Conservation (phyloP, 768 basidiomycete species). For the Sporobolomyces phaffii region DNA sequence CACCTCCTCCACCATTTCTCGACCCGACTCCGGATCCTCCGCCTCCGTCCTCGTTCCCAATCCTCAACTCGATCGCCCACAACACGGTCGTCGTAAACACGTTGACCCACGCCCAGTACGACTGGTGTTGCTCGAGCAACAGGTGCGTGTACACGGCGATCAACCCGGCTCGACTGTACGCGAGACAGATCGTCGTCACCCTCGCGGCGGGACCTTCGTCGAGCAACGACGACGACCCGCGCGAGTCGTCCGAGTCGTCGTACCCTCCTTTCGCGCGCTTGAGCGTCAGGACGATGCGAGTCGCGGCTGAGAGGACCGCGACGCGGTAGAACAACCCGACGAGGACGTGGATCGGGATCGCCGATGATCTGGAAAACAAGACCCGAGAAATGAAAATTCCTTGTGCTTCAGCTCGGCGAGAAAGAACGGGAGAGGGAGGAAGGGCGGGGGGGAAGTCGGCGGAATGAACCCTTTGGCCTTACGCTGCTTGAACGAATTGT, state of each 20-base stretch:
- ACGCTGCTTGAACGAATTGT: constrained; percentile 41
- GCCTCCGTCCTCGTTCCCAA: constrained; percentile 22
- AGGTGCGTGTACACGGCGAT: constrained; percentile 37
- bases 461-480: too few species aligned
- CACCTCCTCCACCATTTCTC: background rate
- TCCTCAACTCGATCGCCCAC: constrained; percentile 40
- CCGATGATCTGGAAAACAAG: constrained; percentile 30
- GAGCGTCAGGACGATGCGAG: constrained; percentile 39
- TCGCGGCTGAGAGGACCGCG: constrained; percentile 40
- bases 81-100: constrained; percentile 33
- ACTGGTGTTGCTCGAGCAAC: constrained; percentile 32
- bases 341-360: constrained; percentile 43
- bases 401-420: too few species aligned
- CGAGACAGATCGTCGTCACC: constrained; percentile 38
- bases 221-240: constrained; percentile 21
- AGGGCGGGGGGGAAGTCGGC: too few species aligned
- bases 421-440: background rate
- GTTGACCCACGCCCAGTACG: constrained; percentile 40
- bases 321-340: constrained; percentile 39
- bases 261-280: constrained; percentile 4
- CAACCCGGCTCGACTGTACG: constrained; percentile 36
- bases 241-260: constrained; percentile 10
- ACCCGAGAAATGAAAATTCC: too few species aligned
- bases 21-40: background rate
- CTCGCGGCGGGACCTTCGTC: constrained; percentile 39